Conservation (phyloP, 345 rosid species). For the Boechera divaricarpa region DNA sequence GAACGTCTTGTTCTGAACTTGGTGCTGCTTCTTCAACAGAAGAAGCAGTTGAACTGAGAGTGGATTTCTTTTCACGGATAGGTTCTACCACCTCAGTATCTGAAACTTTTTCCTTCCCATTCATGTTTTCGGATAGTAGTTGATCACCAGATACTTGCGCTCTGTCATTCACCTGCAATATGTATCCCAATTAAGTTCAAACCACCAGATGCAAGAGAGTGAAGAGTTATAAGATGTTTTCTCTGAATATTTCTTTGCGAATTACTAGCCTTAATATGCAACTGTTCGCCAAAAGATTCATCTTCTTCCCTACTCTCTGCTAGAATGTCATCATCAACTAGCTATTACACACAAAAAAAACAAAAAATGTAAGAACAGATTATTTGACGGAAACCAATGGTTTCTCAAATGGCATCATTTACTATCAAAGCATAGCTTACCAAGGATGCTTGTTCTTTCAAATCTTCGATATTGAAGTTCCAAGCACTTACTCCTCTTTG, state of each 20-base stretch:
- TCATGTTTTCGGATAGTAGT: constrained; percentile 46
- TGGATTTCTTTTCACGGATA: constrained; percentile 44
- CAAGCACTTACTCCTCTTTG: constrained; percentile 99
- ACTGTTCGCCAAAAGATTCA: constrained; percentile 50
- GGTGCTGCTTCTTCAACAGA: constrained; percentile 54
- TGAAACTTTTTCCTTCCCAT: constrained; percentile 56
- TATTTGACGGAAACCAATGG: constrained; percentile 23
- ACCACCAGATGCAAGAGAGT: neutral
- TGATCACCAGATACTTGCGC: constrained; percentile 45
- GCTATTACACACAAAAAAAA: constrained; percentile 48
- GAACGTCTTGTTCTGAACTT: constrained; percentile 59
- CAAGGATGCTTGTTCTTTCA: constrained; percentile 92
- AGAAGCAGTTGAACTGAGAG: constrained; percentile 51
- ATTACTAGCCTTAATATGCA: constrained; percentile 54
- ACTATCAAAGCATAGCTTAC: constrained; percentile 53
- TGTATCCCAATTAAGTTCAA: constrained; percentile 9
- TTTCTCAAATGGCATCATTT: neutral
- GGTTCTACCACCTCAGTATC: constrained; percentile 56
- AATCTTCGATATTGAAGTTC: constrained; percentile 93
- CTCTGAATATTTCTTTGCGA: neutral
- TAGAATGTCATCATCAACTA: constrained; percentile 70
- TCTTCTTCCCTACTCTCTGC: constrained; percentile 63
- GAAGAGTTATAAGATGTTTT: neutral
- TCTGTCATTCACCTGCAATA: constrained; percentile 46
- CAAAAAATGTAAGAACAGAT: neutral